phyloP scores from a whole-genome alignment of 331 rosid genomes.

The Phaseolus coccineus region DNA sequence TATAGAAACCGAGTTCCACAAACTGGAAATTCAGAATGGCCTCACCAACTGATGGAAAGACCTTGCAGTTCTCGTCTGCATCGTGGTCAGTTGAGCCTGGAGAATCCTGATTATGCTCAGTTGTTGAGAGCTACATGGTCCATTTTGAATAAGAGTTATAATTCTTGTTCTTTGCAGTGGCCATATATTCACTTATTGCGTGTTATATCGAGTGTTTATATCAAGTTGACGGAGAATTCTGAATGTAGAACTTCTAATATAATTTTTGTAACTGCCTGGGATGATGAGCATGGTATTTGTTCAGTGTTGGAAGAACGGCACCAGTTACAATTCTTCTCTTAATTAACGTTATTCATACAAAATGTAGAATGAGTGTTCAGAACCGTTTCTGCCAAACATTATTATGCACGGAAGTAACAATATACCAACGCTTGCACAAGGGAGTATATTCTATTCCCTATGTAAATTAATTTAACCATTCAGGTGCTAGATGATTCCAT shows the following conservation, averaged over 20 bases:
- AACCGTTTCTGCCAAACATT: not conserved
- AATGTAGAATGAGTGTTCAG: not conserved
- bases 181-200: not conserved
- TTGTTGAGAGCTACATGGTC: not conserved
- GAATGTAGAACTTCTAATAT: not conserved
- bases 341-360: not conserved
- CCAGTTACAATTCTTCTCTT: not conserved
- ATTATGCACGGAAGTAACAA: not conserved
- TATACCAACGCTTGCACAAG: not conserved
- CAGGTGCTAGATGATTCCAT: not conserved
- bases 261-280: not conserved
- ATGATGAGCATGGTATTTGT: not conserved
- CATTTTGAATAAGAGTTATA: not conserved
- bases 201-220: not conserved
- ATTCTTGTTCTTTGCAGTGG: not conserved
- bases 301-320: not conserved
- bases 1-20: conserved; percentile 54
- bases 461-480: not conserved
- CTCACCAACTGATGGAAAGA: not conserved
- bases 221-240: not conserved
- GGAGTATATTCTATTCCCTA: not conserved
- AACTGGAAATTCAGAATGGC: conserved; percentile 15
- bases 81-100: not conserved
- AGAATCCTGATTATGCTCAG: not conserved
- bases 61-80: not conserved